Evolutionary conservation across 371 early-diverging fungal species (phyloP), one percentile per base, ranked within the genome.

Genomic region (Zychaea mexicana): DNA sequence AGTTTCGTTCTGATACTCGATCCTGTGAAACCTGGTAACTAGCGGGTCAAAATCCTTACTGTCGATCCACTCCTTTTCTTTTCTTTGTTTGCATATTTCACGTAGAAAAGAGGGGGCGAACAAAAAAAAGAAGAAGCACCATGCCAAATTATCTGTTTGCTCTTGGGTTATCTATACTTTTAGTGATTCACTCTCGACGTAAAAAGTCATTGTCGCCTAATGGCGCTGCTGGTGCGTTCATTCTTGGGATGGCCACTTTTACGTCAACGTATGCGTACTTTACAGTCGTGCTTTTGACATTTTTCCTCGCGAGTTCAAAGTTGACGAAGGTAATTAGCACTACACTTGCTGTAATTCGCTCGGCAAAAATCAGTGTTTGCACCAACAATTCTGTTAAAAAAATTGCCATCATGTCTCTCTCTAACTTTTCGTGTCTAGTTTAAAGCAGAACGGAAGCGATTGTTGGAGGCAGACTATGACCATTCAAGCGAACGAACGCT

Each of bases 241-340:
- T 85, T 5, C 85, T 94, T 10, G 95, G 93, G 2, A 65, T 92
- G 49, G 74, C 78, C n/a, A 94, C 94, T 0, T 89, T 91, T 57
- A 79, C 83, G 32, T 88, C 91, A 60, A 68, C 70, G 6, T 78
- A 82, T 52, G 64, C 74, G 27, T 72, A 90, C 27, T 92, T 90
- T 66, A 74, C 89, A 0, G 71, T 78, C 0, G 80, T 88, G 7
- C 78, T 95, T 12, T 61, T 96, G 27, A 75, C 79, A 0, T 96
- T 96, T 63, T 96, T 89, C 65, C 67, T 92, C 1, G 76, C 91
- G 0, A 85, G 92, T 56, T 88, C 91, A 3, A 77, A 76, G 53
- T 69, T 94, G 61, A 96, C 96, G 31, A 94, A 93, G 81, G 87
- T 88, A 61, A n/a, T n/a, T n/a, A n/a, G n/a, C n/a, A n/a, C n/a